Percentiles rank a stretch among this genome's conserved stretches.
Conservation (phyloP, 2,329 filamentous ascomycete species). For the Ilyonectria robusta region DNA sequence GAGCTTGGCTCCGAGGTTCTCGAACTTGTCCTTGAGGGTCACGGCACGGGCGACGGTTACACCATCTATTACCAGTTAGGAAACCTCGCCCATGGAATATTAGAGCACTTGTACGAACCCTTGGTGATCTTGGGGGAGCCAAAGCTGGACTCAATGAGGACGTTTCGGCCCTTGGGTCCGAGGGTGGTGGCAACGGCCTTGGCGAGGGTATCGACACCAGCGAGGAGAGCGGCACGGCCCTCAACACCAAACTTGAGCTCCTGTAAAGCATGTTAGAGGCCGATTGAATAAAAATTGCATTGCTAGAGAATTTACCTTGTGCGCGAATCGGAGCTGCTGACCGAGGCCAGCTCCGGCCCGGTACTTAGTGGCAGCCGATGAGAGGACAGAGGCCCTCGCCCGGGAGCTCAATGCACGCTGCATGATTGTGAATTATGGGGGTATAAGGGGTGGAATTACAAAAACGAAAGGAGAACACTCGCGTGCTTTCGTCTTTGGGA, state of each 20-base stretch:
- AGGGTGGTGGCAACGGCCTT: conserved; percentile 96
- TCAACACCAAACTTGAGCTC: conserved; percentile 99
- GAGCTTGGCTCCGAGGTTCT: conserved; percentile 97
- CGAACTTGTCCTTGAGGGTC: conserved; percentile 97
- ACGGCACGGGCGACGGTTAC: conserved; percentile 92
- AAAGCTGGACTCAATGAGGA: conserved; percentile 98
- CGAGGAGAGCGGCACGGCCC: conserved; percentile 87
- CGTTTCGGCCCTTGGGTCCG: conserved; percentile 98
- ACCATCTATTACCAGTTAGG: conserved; percentile 72
- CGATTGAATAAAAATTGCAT: conserved; percentile 23
- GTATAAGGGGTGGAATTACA: conserved; percentile 49
- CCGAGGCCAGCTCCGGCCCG: conserved; percentile 76
- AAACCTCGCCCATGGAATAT: background rate
- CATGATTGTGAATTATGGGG: conserved; percentile 73
- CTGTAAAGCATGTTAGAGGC: conserved; percentile 63
- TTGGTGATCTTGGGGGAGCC: conserved; percentile 99
- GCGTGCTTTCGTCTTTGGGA: conserved; percentile 49
- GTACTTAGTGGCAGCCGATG: conserved; percentile 75
- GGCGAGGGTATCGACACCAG: conserved; percentile 96
- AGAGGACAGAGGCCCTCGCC: conserved; percentile 84
- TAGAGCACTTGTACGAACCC: conserved; percentile 69
- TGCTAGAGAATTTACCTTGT: conserved; percentile 79
- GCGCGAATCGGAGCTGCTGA: conserved; percentile 95
- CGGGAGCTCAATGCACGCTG: conserved; percentile 92
- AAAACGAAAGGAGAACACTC: conserved; percentile 47